These are phyloP conservation scores for Penicillium paneum DNA, from an alignment of 2,329 filamentous ascomycete genomes.

Conservation along the genomic window DNA sequence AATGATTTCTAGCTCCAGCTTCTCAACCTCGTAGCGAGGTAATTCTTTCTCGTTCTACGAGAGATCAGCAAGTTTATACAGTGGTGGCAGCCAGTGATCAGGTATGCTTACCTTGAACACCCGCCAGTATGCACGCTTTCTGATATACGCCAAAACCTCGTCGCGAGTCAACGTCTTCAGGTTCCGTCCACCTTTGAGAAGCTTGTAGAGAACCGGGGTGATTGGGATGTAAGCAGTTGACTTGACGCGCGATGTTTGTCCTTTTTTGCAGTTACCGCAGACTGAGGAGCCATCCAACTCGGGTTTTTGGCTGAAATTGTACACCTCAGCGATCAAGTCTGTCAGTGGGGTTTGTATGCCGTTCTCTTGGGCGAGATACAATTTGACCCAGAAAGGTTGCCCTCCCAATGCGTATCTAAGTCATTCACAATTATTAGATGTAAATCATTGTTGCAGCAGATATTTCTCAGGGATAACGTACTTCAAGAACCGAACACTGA, in stretches of 20 bases:
- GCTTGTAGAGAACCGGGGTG: conserved; percentile 7
- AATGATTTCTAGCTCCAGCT: conserved; percentile 11
- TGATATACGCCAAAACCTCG: conserved; percentile 4
- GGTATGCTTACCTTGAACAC: conserved; percentile 1
- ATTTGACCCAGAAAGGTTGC: conserved; percentile 9
- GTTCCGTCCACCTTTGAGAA: conserved; percentile 2
- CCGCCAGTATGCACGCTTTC: conserved; percentile 7
- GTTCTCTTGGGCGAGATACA: conserved; percentile 12
- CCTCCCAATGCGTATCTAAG: conserved; percentile 11
- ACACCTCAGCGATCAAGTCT: conserved; percentile 11
- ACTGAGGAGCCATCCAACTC: conserved; percentile 2
- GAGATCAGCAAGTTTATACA: not conserved
- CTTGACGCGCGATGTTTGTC: not conserved
- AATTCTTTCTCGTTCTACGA: conserved; percentile 7
- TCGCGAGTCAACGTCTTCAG: conserved; percentile 6
- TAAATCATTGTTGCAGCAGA: not conserved
- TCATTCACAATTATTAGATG: not conserved
- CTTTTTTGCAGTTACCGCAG: conserved; percentile 8
- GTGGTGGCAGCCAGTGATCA: too few species aligned
- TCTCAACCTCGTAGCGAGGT: conserved; percentile 9
- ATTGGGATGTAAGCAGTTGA: conserved; percentile 11
- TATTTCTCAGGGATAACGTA: not conserved
- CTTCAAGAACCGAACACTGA: conserved; percentile 13
- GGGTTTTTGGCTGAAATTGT: conserved; percentile 13
- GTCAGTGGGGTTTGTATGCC: conserved; percentile 1